Percentiles rank a stretch among this genome's conserved stretches.
phyloP scores from a whole-genome alignment of 441 rosid species.

The Corymbia citriodora region DNA sequence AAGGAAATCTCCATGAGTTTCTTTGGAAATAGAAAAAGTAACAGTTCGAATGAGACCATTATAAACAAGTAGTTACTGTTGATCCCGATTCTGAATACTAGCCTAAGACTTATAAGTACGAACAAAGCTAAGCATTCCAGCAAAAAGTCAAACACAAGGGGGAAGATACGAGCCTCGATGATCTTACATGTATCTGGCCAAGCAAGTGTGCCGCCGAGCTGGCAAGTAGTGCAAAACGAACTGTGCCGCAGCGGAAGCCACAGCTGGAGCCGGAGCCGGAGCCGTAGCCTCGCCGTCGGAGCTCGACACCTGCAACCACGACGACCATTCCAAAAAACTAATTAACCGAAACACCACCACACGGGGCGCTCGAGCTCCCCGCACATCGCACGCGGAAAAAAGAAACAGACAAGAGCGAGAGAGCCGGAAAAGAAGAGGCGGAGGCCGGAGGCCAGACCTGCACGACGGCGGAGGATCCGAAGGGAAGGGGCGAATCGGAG shows the following conservation, averaged over 20 bases:
- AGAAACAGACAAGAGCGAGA: background rate
- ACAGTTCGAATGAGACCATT: background rate
- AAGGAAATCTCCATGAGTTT: background rate
- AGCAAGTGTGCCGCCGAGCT: constrained; percentile 35
- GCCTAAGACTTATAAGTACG: background rate
- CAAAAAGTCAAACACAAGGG: background rate
- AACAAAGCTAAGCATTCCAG: background rate
- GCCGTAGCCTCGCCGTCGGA: constrained; percentile 32
- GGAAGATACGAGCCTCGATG: background rate
- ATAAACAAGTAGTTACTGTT: background rate
- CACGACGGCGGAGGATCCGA: constrained; percentile 71
- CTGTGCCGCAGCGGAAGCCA: constrained; percentile 19
- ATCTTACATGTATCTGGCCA: constrained; percentile 53
- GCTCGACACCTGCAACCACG: constrained; percentile 35
- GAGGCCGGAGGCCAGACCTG: constrained; percentile 26
- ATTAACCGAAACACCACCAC: background rate
- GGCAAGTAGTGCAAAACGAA: constrained; percentile 51
- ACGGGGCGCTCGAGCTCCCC: background rate
- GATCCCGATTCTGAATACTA: background rate
- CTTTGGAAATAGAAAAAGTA: background rate
- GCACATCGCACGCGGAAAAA: background rate
- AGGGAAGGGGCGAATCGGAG: constrained; percentile 66
- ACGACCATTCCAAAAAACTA: background rate
- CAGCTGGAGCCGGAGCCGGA: constrained; percentile 28
- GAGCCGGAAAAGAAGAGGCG: background rate